Conservation (phyloP, 73 alveolate species). For the Effrenium voratum region DNA sequence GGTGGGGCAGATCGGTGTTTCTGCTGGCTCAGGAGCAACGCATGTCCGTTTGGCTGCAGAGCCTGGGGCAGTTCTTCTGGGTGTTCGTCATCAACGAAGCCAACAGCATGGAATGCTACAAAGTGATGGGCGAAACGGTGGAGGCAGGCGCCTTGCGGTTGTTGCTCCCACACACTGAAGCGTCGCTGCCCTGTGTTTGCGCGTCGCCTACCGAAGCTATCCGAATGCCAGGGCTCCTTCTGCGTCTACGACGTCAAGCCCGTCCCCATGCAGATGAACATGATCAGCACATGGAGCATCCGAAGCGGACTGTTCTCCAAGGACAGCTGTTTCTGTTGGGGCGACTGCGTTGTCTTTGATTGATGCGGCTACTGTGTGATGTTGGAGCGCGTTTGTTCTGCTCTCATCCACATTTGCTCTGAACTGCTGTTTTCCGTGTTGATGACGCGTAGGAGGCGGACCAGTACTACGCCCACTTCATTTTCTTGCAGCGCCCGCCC, state of each 20-base stretch:
- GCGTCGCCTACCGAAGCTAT: no score
- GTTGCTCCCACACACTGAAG: no score
- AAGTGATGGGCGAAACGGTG: slow-evolving; percentile 4
- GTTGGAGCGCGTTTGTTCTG: no score
- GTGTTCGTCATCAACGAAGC: neutral
- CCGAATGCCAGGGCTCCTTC: neutral
- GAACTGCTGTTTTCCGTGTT: no score
- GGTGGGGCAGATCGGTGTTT: no score
- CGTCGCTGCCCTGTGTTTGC: no score
- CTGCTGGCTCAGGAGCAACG: neutral
- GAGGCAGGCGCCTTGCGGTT: no score
- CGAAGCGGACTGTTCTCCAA: neutral
- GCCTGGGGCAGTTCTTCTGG: neutral
- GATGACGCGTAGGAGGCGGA: slow-evolving; percentile 3
- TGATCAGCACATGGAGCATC: neutral
- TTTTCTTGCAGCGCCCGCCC: neutral
- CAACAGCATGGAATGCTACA: neutral
- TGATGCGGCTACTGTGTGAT: no score
- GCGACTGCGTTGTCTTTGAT: no score
- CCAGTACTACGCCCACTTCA: neutral
- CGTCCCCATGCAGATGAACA: neutral
- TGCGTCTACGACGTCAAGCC: slow-evolving; percentile 19
- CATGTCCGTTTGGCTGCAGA: slow-evolving; percentile 11
- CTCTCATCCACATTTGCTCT: no score
- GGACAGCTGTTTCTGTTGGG: no score